Evolutionary conservation across 2,329 filamentous ascomycete species (phyloP).

Genomic region (Sclerotinia sclerotiorum): DNA sequence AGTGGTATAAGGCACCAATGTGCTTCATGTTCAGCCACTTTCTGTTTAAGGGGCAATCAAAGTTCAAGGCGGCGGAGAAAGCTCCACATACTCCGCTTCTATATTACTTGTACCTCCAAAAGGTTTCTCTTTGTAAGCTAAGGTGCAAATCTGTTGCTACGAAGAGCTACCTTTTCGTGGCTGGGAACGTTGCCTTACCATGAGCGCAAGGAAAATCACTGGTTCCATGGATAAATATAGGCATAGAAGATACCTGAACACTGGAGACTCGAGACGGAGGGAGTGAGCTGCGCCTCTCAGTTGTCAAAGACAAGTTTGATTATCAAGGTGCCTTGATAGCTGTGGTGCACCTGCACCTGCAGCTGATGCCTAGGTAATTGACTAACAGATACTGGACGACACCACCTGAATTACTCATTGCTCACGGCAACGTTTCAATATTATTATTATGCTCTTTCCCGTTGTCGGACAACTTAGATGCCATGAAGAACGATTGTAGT

Average conservation of each 20-base stretch:
- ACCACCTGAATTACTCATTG: neutral
- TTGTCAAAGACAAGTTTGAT: neutral
- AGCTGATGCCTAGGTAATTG: neutral
- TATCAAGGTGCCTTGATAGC: neutral
- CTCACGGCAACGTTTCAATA: neutral
- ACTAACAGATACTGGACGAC: neutral
- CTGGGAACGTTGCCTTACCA: neutral
- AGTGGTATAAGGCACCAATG: neutral
- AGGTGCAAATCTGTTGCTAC: neutral
- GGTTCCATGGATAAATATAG: neutral
- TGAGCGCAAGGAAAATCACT: neutral
- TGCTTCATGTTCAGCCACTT: neutral
- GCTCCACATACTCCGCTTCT: neutral
- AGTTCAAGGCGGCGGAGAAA: neutral
- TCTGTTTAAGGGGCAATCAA: neutral
- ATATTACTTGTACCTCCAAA: neutral
- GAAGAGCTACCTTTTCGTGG: neutral
- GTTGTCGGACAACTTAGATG: neutral
- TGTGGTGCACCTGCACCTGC: neutral
- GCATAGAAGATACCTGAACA: neutral
- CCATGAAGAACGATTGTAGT: neutral
- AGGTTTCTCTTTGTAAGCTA: neutral
- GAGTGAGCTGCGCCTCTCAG: neutral
- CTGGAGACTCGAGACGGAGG: neutral
- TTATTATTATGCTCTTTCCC: too few species aligned